Evolutionary conservation across 176 grass and related monocot genomes (phyloP).

Genomic region (Elymus sibiricus): DNA sequence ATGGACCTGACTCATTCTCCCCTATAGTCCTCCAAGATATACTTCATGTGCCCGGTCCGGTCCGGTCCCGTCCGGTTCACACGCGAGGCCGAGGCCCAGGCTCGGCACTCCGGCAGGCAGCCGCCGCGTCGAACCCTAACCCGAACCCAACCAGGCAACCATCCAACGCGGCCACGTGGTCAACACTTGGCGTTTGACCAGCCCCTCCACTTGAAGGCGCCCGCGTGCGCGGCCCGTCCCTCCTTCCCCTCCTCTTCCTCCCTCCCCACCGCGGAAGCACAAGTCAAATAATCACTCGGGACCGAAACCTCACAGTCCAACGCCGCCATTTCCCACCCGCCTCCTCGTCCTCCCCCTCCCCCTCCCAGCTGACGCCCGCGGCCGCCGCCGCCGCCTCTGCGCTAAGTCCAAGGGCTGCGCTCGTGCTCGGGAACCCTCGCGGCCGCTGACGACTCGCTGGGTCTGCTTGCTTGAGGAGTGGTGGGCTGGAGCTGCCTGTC

Average conservation of each 20-base stretch:
- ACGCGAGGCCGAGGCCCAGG: neutral
- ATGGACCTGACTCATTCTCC: neutral
- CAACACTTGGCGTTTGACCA: neutral
- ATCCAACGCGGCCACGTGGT: neutral
- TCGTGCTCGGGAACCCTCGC: neutral
- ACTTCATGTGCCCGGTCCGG: no score
- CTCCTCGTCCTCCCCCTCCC: neutral
- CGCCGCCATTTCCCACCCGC: neutral
- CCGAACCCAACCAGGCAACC: no score
- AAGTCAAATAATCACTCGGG: slow-evolving; percentile 37
- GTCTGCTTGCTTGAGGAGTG: neutral
- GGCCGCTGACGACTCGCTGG: neutral
- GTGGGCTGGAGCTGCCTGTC: neutral
- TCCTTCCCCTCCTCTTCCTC: neutral
- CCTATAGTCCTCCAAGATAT: neutral
- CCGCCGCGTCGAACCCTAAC: neutral
- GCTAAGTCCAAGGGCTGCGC: slow-evolving; percentile 7
- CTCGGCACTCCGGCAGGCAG: neutral
- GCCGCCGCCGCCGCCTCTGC: neutral
- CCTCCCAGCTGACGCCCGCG: neutral
- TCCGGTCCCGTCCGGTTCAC: neutral
- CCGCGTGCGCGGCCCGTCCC: neutral
- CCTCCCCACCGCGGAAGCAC: neutral
- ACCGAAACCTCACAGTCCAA: neutral
- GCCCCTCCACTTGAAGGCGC: neutral